Evolutionary conservation across 495 filamentous ascomycete species (phyloP).

Genomic region (Aspergillus conjunctus): DNA sequence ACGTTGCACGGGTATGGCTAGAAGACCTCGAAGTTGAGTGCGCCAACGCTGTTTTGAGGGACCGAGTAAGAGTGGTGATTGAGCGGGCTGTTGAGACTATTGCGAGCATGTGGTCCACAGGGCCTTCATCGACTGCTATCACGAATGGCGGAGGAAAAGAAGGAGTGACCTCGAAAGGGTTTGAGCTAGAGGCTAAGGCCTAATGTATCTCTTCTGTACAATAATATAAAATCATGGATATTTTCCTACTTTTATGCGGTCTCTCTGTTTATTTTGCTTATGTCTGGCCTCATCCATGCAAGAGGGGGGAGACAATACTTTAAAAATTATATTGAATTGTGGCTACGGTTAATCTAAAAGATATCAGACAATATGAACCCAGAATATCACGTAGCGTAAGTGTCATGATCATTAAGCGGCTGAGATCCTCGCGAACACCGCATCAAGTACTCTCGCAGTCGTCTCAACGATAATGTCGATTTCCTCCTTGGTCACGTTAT

Average conservation of each 20-base stretch:
- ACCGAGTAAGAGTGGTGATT: constrained; percentile 83
- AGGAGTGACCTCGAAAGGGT: constrained; percentile 26
- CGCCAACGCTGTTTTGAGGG: constrained; percentile 66
- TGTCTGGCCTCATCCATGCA: too few relatives aligned
- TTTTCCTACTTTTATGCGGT: background rate
- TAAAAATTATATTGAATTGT: too few relatives aligned
- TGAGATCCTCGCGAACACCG: constrained; percentile 34
- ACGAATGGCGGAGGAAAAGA: constrained; percentile 27
- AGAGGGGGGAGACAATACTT: too few relatives aligned
- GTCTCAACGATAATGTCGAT: constrained; percentile 60
- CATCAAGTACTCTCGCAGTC: constrained; percentile 38
- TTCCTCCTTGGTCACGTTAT: constrained; percentile 63
- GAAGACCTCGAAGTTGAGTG: constrained; percentile 91
- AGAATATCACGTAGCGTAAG: background rate
- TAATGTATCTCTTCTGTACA: constrained; percentile 13
- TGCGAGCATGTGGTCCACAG: constrained; percentile 67
- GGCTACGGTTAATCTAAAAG: too few relatives aligned
- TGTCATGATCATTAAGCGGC: background rate
- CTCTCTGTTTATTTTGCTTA: background rate
- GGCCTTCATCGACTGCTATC: constrained; percentile 23
- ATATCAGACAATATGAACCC: background rate
- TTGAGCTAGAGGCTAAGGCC: constrained; percentile 32
- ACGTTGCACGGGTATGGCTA: constrained; percentile 86
- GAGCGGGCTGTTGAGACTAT: constrained; percentile 91
- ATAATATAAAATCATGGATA: background rate